Conservation (phyloP, 441 rosid genomes). For the Pelargonium australe region DNA sequence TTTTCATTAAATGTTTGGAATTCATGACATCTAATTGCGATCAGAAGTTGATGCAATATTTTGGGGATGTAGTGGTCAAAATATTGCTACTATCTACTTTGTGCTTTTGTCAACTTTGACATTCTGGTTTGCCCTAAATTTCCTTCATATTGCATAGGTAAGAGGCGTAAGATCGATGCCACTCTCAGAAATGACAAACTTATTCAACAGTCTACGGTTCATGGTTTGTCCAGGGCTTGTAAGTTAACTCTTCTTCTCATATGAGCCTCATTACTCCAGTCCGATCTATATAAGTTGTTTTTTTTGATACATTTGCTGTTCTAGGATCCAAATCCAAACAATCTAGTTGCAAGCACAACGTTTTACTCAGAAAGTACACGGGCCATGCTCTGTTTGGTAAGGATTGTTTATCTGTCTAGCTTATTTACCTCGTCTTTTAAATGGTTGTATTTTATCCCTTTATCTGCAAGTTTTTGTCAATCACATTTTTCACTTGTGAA, state of each 20-base stretch:
- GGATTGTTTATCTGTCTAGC: constrained; percentile 7
- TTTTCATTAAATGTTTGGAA: no score
- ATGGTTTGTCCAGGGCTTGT: constrained; percentile 80
- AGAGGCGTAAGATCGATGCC: constrained; percentile 89
- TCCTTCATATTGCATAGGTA: constrained; percentile 45
- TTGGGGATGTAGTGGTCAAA: no score
- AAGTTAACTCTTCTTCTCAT: constrained; percentile 26
- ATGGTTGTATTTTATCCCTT: not conserved
- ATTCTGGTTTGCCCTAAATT: constrained; percentile 2
- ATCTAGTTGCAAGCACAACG: constrained; percentile 86
- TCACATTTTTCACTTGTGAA: no score
- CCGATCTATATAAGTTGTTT: constrained; percentile 3
- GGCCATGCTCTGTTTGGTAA: constrained; percentile 93
- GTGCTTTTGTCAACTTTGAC: not conserved
- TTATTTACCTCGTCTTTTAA: not conserved
- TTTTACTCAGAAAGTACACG: constrained; percentile 74
- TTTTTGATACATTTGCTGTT: not conserved
- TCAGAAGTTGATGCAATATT: no score
- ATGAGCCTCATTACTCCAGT: not conserved
- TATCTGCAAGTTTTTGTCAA: constrained; percentile 11
- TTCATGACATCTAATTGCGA: no score
- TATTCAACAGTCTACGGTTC: constrained; percentile 66
- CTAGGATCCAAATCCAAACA: constrained; percentile 56
- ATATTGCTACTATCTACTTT: no score
- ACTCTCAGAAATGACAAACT: constrained; percentile 79